These are phyloP conservation scores for Leccinum longicurvipes DNA, from an alignment of 768 basidiomycete species.

Conservation along the genomic window DNA sequence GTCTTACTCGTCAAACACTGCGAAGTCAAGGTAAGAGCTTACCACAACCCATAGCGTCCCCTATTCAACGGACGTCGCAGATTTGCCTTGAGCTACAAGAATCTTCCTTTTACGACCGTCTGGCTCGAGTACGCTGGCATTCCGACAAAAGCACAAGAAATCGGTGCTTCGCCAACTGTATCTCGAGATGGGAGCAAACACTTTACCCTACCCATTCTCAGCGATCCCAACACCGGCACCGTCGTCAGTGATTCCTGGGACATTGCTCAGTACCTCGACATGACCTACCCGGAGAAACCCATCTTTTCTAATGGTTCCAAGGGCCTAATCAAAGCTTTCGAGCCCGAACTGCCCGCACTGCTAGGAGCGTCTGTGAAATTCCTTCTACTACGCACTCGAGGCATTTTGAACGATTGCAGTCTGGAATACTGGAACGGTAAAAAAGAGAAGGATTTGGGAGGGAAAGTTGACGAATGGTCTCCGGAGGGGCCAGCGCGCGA, in stretches of 20 bases:
- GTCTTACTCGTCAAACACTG: conserved; percentile 37
- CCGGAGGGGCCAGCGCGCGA: not conserved
- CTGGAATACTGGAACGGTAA: conserved; percentile 36
- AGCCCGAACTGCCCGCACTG: not conserved
- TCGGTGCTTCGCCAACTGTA: conserved; percentile 25
- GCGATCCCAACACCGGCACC: conserved; percentile 30
- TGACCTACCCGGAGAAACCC: conserved; percentile 32
- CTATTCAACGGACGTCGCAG: conserved; percentile 15
- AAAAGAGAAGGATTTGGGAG: not conserved
- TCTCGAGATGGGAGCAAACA: conserved; percentile 14
- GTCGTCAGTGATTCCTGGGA: conserved; percentile 31
- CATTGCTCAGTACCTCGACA: conserved; percentile 37
- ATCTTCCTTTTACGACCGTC: conserved; percentile 30
- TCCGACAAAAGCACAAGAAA: conserved; percentile 16
- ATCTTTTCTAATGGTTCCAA: conserved; percentile 23
- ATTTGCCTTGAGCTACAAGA: conserved; percentile 31
- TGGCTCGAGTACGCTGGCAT: conserved; percentile 37
- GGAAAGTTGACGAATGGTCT: not conserved
- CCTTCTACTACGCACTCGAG: conserved; percentile 2
- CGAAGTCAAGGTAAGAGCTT: conserved; percentile 34
- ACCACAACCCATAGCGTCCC: not conserved
- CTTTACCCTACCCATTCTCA: conserved; percentile 35
- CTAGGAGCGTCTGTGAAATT: conserved; percentile 2
- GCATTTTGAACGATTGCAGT: not conserved
- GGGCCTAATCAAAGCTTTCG: conserved; percentile 22